These are phyloP conservation scores for Kurtzmaniella cleridarum DNA, from an alignment of 805 yeast genomes.

Conservation along the genomic window DNA sequence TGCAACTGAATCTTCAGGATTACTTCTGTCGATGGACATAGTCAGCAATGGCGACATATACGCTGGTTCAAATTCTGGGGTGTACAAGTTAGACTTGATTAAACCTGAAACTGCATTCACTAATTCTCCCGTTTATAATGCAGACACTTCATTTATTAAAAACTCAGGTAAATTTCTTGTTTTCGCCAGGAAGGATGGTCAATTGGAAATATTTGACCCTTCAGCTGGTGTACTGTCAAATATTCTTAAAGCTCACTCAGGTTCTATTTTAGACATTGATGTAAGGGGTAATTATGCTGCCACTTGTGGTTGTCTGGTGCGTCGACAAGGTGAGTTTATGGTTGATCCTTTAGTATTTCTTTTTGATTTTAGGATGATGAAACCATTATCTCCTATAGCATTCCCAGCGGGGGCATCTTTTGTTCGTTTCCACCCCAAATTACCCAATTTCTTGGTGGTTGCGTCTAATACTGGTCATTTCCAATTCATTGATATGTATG, in stretches of 20 bases:
- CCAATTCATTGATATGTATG: slow-evolving; percentile 77
- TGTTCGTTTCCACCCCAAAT: slow-evolving; percentile 79
- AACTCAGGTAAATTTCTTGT: slow-evolving; percentile 45
- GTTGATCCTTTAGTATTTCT: slow-evolving; percentile 79
- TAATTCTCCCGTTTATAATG: slow-evolving; percentile 31
- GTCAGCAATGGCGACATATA: not conserved
- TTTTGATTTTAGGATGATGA: slow-evolving; percentile 70
- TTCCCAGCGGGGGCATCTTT: slow-evolving; percentile 87
- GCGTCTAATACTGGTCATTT: slow-evolving; percentile 77
- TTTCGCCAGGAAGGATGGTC: slow-evolving; percentile 55
- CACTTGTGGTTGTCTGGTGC: slow-evolving; percentile 75
- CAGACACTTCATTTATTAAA: slow-evolving; percentile 43
- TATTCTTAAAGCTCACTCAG: slow-evolving; percentile 51
- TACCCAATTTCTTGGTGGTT: slow-evolving; percentile 70
- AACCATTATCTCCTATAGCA: slow-evolving; percentile 71
- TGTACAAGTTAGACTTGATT: slow-evolving; percentile 30
- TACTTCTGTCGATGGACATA: not conserved
- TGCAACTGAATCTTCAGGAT: slow-evolving; percentile 1
- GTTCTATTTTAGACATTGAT: slow-evolving; percentile 59
- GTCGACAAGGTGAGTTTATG: slow-evolving; percentile 45
- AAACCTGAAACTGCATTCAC: slow-evolving; percentile 18
- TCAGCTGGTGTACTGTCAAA: slow-evolving; percentile 39
- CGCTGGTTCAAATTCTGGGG: slow-evolving; percentile 14
- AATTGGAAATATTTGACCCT: slow-evolving; percentile 62
- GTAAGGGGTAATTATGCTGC: slow-evolving; percentile 61